Evolutionary conservation across 192 early-diverging fungal genomes (phyloP).

Genomic region (Coemansia sp.): DNA sequence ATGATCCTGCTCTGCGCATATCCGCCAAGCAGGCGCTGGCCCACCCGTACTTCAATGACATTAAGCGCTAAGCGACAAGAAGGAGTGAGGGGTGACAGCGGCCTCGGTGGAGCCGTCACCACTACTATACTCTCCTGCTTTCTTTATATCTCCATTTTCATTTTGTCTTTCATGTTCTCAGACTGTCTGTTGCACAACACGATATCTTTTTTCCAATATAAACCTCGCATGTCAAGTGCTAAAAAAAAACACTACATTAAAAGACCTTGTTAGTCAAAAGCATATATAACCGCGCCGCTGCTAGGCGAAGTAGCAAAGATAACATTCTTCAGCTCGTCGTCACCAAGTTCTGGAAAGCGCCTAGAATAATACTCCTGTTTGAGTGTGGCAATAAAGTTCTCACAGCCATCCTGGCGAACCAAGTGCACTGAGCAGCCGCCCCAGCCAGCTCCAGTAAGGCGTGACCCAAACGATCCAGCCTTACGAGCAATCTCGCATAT

Average conservation of each 20-base stretch:
- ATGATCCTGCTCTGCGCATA: conserved; percentile 78
- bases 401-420: conserved; percentile 66
- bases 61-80: conserved; percentile 21
- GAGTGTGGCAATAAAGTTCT: conserved; percentile 64
- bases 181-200: too few relatives aligned
- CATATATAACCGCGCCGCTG: conserved; percentile 30
- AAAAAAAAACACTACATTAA: too few relatives aligned
- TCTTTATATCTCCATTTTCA: neutral
- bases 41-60: conserved; percentile 78
- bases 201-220: neutral
- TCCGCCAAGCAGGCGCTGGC: conserved; percentile 82
- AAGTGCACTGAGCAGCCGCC: conserved; percentile 87
- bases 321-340: conserved; percentile 56
- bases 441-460: conserved; percentile 95
- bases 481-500: conserved; percentile 65
- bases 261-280: conserved; percentile 2
- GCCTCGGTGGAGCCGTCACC: neutral
- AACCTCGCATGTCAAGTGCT: neutral
- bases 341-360: conserved; percentile 56
- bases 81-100: neutral
- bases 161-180: too few relatives aligned
- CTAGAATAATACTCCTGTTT: conserved; percentile 70
- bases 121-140: neutral
- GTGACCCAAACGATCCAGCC: conserved; percentile 78
- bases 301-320: conserved; percentile 54